A percentile compares a stretch with the other conserved stretches of the same genome.
These are phyloP conservation scores for Botrytis fabae DNA, from an alignment of 2,329 filamentous ascomycete species.

Conservation along the genomic window DNA sequence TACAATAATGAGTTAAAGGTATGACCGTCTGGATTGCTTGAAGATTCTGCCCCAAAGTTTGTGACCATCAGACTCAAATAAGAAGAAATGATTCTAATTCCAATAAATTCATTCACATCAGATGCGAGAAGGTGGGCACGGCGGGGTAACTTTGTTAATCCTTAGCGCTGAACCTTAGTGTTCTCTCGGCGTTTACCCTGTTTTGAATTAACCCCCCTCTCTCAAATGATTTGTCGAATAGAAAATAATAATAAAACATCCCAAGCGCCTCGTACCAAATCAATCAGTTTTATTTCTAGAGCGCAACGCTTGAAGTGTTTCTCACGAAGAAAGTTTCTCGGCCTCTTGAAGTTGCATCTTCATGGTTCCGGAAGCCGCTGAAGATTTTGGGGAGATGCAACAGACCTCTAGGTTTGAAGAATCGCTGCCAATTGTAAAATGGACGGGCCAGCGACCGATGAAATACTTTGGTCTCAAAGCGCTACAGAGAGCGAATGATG, in stretches of 20 bases:
- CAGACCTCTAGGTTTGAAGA: neutral
- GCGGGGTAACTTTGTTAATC: constrained; percentile 14
- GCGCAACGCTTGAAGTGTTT: neutral
- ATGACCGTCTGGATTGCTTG: neutral
- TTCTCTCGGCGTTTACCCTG: neutral
- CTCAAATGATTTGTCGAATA: constrained; percentile 14
- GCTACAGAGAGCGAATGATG: neutral
- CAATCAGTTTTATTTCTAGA: neutral
- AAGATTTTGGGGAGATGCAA: neutral
- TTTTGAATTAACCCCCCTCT: constrained; percentile 1
- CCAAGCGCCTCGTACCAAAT: constrained; percentile 8
- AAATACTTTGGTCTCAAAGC: neutral
- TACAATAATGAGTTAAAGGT: too few species aligned
- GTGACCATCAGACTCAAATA: neutral
- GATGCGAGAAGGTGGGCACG: neutral
- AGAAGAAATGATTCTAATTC: neutral
- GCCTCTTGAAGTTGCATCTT: neutral
- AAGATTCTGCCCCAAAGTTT: neutral
- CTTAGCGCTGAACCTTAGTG: constrained; percentile 3
- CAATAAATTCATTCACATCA: neutral
- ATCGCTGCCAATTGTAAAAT: neutral
- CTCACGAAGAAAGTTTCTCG: neutral
- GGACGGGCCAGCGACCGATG: neutral
- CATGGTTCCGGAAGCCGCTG: constrained; percentile 16
- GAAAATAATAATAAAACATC: neutral